Conservation (phyloP, 2,329 filamentous ascomycete species). For the Claviceps citrina region DNA sequence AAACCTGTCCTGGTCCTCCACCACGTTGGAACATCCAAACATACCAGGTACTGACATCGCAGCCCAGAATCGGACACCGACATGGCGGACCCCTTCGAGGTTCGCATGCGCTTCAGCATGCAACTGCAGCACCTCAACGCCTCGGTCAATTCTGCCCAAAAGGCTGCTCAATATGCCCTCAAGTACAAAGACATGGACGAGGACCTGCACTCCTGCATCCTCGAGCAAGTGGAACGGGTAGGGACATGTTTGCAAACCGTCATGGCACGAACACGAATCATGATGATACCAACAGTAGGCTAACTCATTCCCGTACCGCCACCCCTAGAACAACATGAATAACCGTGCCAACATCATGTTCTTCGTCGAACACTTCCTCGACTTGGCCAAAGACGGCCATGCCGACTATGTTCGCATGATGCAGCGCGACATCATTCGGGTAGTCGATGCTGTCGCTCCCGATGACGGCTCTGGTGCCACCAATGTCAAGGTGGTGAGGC, state of each 20-base stretch:
- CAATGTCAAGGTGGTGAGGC: constrained; percentile 83
- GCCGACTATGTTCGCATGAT: constrained; percentile 84
- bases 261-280: neutral
- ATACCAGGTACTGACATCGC: no score
- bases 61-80: neutral
- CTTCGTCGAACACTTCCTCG: constrained; percentile 90
- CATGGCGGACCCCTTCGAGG: constrained; percentile 82
- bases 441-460: constrained; percentile 84
- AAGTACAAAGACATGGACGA: constrained; percentile 92
- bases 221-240: constrained; percentile 87
- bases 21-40: no score
- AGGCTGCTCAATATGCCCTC: constrained; percentile 86
- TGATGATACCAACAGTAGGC: neutral
- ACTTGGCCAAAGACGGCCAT: constrained; percentile 64
- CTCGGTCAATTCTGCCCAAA: constrained; percentile 73
- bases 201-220: constrained; percentile 90
- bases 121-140: constrained; percentile 86
- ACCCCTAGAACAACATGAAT: constrained; percentile 72
- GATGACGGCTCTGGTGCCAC: constrained; percentile 76
- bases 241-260: neutral
- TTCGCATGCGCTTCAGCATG: constrained; percentile 89
- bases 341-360: constrained; percentile 98
- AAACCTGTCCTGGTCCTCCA: no score
- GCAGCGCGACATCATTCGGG: constrained; percentile 76
- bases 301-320: neutral